A percentile compares a stretch with the other conserved stretches of the same genome.
Conservation (phyloP, 352 stramenopile genomes). For the Pythium sukuiense region DNA sequence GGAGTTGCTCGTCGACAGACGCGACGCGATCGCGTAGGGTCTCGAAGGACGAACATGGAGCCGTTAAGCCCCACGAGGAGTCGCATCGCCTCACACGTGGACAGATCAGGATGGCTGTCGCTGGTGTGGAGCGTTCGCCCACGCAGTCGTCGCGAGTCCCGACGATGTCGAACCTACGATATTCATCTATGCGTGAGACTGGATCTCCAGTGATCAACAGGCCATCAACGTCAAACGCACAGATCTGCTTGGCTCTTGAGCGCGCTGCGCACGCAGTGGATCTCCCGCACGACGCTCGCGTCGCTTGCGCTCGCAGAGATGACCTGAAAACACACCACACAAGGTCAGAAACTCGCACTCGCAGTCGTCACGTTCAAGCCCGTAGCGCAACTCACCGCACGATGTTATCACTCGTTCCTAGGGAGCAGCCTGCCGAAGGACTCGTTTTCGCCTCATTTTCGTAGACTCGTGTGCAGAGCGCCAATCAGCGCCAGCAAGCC, state of each 20-base stretch:
- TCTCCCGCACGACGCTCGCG: slow-evolving; percentile 4
- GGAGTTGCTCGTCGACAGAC: neutral
- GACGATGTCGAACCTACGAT: slow-evolving; percentile 18
- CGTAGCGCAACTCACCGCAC: slow-evolving; percentile 34
- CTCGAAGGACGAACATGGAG: slow-evolving; percentile 56
- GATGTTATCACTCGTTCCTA: slow-evolving; percentile 51
- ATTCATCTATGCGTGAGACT: neutral
- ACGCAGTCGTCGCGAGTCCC: slow-evolving; percentile 21
- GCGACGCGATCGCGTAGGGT: slow-evolving; percentile 33
- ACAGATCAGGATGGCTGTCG: neutral
- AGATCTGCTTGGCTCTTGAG: slow-evolving; percentile 20
- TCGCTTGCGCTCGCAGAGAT: slow-evolving; percentile 1
- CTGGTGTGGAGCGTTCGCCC: slow-evolving; percentile 12
- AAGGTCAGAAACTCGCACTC: neutral
- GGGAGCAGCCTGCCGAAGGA: slow-evolving; percentile 37
- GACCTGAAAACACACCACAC: neutral
- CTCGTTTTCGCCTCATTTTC: slow-evolving; percentile 12
- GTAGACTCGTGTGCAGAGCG: slow-evolving; percentile 37
- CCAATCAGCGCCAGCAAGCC: slow-evolving; percentile 46
- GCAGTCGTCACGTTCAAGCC: neutral
- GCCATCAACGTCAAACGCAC: slow-evolving; percentile 3
- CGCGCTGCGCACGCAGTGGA: slow-evolving; percentile 16
- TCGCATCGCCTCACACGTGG: slow-evolving; percentile 37
- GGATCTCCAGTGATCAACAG: neutral
- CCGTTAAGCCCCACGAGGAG: slow-evolving; percentile 60